Base-by-base conservation (phyloP, 1,284 basidiomycete species). In the Puccinia hordei region DNA sequence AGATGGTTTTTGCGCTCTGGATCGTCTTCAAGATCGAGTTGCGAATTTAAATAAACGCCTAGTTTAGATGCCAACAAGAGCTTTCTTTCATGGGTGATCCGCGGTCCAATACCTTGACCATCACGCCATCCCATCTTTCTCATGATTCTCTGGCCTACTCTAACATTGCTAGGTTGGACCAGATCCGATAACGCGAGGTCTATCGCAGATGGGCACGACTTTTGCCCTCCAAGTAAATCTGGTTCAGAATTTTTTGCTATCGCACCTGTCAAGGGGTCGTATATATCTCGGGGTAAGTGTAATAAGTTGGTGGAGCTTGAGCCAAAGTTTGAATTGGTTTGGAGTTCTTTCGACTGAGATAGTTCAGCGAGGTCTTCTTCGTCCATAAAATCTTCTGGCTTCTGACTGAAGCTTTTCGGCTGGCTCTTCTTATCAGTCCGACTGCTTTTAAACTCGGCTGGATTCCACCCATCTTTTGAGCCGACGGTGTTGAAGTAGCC, bases 401-500 rank as follows among this genome's bases (percentile, higher is more conserved):
- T 82, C 41, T 73, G 77, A 46, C 80, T 89, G 82, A 86, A 85
- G 22, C 88, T 86, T 55, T 46, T 53, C 84, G 91, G 91, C 35
- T 80, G 61, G 0, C 91, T 90, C 22, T 86, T 86, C 27, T 93
- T 89, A 13, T 93, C 95, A 0, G 94, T 95, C 27, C 93, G 91
- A 85, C 83, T 84, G 15, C 83, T 84, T 8, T 82, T 81, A 72
- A 98, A 99, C 2, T 93, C 92, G 13, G 91, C 89, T 0, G 96
- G 96, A 4, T 93, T 87, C 95, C 96, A 99, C 89, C 97, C 95
- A 94, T 98, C 95, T 86, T 96, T 94, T 3, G 93, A 94, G 0
- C 96, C 96, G 27, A 97, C 96, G 0, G 91, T 90, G 86, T 99
- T 99, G 88, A 92, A 98, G 87, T 98, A 98, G 0, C 96, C 96